phyloP scores from a whole-genome alignment of 495 filamentous ascomycete genomes.

The Bacidia rubella region DNA sequence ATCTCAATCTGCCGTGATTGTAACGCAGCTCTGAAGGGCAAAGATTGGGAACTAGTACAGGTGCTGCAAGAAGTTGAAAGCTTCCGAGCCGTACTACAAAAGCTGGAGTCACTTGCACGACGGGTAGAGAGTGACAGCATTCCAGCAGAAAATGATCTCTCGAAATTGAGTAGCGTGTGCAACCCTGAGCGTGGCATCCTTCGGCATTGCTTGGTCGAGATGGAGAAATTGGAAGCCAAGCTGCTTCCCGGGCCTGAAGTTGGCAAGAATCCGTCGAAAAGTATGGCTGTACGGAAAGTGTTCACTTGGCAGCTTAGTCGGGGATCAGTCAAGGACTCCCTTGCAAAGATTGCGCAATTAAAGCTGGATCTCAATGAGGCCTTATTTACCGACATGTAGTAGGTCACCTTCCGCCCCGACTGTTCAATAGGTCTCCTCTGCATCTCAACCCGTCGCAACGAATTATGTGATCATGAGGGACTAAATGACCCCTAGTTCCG shows the following conservation, averaged over 20 bases:
- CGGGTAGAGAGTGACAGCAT: background rate
- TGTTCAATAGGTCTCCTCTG: no score
- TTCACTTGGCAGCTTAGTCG: slow-evolving; percentile 10
- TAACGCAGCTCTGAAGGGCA: slow-evolving; percentile 5
- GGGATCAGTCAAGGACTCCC: slow-evolving; percentile 1
- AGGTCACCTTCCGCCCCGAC: no score
- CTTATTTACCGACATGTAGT: no score
- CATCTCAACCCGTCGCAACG: no score
- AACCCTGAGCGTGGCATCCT: slow-evolving; percentile 1
- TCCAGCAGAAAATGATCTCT: background rate
- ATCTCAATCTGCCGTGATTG: slow-evolving; percentile 8
- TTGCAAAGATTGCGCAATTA: slow-evolving; percentile 4
- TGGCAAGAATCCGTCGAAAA: slow-evolving; percentile 3
- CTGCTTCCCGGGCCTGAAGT: slow-evolving; percentile 4
- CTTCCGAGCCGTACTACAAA: slow-evolving; percentile 5
- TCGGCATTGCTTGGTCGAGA: slow-evolving; percentile 3
- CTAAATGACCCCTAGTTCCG: no score
- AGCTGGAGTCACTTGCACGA: slow-evolving; percentile 7
- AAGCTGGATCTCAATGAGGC: background rate
- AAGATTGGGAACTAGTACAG: slow-evolving; percentile 8
- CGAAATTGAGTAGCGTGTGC: background rate
- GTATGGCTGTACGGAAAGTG: slow-evolving; percentile 3
- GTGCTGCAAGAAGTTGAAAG: slow-evolving; percentile 6
- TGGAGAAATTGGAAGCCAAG: background rate
- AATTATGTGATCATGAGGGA: no score